Evolutionary conservation across 139 green algal genomes (phyloP).

Genomic region (Chlamydomonas asymmetrica): DNA sequence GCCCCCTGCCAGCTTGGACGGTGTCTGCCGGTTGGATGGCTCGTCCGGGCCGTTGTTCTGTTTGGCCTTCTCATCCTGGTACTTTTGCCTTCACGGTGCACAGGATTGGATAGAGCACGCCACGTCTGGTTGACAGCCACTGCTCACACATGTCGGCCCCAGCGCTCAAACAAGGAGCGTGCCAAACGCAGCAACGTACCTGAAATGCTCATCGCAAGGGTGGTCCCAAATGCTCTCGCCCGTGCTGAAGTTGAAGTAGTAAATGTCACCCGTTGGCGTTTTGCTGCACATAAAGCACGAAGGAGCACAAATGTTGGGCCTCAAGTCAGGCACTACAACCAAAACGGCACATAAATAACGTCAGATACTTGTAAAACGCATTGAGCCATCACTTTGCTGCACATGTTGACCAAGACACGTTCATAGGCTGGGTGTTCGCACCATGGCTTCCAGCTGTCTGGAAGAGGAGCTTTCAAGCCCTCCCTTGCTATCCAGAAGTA

Average conservation of each 20-base stretch:
- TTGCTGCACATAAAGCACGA: conserved; percentile 40
- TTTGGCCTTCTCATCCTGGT: conserved; percentile 60
- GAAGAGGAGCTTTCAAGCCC: conserved; percentile 75
- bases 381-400: no score
- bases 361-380: neutral
- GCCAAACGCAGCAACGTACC: no score
- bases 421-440: no score
- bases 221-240: conserved; percentile 85
- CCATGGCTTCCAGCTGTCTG: conserved; percentile 82
- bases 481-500: conserved; percentile 81
- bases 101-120: no score
- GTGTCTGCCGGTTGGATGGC: no score
- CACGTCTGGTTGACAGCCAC: neutral
- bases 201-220: conserved; percentile 76
- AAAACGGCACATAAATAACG: neutral
- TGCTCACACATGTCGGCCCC: no score
- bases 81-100: no score
- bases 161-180: no score
- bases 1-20: no score
- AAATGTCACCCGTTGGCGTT: conserved; percentile 73
- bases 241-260: conserved; percentile 85
- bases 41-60: no score
- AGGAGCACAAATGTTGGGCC: neutral
- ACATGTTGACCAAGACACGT: no score
- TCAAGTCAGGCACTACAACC: neutral